A percentile compares a stretch with the other conserved stretches of the same genome.
Conservation (phyloP, 1,284 basidiomycete genomes). For the Tremellales sp. region DNA sequence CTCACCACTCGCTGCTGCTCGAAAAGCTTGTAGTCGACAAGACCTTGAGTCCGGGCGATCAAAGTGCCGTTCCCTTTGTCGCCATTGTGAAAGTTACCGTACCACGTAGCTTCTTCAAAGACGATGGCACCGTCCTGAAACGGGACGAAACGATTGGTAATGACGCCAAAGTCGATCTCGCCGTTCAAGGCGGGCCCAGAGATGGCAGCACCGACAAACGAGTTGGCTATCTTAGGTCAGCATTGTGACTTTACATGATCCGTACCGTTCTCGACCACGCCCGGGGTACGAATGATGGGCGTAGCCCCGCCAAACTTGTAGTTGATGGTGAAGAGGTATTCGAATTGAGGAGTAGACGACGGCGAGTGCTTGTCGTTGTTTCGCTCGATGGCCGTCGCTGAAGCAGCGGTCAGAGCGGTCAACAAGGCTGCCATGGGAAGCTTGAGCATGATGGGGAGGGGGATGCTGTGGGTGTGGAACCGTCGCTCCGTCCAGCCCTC, state of each 20-base stretch:
- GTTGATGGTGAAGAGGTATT: constrained; percentile 6
- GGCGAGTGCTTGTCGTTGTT: no score
- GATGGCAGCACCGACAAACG: constrained; percentile 1
- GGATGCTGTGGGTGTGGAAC: no score
- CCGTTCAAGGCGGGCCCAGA: constrained; percentile 5
- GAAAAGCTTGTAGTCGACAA: constrained; percentile 3
- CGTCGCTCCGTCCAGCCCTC: no score
- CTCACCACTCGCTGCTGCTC: constrained; percentile 6
- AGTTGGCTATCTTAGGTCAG: not conserved
- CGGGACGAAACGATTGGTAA: constrained; percentile 4
- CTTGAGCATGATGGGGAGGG: no score
- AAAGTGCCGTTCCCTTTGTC: constrained; percentile 7
- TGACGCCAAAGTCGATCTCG: constrained; percentile 1
- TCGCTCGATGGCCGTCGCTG: no score
- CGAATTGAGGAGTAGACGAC: no score
- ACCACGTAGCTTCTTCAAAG: constrained; percentile 7
- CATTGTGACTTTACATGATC: not conserved
- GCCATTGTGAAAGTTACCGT: constrained; percentile 5
- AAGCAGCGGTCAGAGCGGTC: no score
- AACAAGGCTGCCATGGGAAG: no score
- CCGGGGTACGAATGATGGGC: not conserved
- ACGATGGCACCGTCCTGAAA: constrained; percentile 1
- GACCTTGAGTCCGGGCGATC: constrained; percentile 1
- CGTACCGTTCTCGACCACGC: constrained; percentile 4
- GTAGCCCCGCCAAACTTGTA: constrained; percentile 3